A percentile compares a stretch with the other conserved stretches of the same genome.
phyloP scores from a whole-genome alignment of 805 yeast genomes.

The Myxozyma monticola region DNA sequence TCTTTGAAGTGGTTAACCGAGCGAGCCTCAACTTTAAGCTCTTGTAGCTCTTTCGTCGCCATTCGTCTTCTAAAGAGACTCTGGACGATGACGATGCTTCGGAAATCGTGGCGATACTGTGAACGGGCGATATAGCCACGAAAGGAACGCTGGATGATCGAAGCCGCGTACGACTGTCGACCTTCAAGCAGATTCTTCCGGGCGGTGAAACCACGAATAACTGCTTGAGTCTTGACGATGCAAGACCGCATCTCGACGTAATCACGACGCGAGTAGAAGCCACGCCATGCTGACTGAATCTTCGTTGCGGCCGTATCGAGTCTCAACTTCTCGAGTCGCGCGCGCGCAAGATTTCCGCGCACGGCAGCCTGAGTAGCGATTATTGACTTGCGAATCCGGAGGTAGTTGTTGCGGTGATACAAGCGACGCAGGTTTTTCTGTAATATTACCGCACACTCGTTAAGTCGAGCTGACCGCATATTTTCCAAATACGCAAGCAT shows the following conservation, averaged over 20 bases:
- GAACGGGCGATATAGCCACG: slow-evolving; percentile 68
- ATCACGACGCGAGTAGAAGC: slow-evolving; percentile 48
- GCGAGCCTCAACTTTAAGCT: slow-evolving; percentile 81
- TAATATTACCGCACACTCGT: slow-evolving; percentile 74
- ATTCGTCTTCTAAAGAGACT: slow-evolving; percentile 70
- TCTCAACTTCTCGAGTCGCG: slow-evolving; percentile 49
- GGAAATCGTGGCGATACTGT: slow-evolving; percentile 47
- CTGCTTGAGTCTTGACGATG: slow-evolving; percentile 58
- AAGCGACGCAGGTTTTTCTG: slow-evolving; percentile 78
- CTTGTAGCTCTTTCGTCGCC: slow-evolving; percentile 65
- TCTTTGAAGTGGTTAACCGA: slow-evolving; percentile 87
- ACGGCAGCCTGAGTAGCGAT: slow-evolving; percentile 57
- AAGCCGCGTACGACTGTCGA: slow-evolving; percentile 64
- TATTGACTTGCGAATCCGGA: slow-evolving; percentile 56
- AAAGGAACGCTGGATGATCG: slow-evolving; percentile 67
- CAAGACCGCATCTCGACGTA: slow-evolving; percentile 55
- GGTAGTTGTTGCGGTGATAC: slow-evolving; percentile 61
- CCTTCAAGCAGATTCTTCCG: slow-evolving; percentile 54
- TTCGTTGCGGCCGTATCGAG: slow-evolving; percentile 63
- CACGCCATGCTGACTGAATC: slow-evolving; percentile 64
- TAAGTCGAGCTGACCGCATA: slow-evolving; percentile 74
- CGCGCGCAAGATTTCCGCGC: slow-evolving; percentile 65
- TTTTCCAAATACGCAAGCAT: slow-evolving; percentile 90
- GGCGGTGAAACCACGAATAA: slow-evolving; percentile 50
- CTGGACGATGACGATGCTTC: slow-evolving; percentile 71